Evolutionary conservation across 2,329 filamentous ascomycete species (phyloP).

Genomic region (Neoarthrinium moseri): DNA sequence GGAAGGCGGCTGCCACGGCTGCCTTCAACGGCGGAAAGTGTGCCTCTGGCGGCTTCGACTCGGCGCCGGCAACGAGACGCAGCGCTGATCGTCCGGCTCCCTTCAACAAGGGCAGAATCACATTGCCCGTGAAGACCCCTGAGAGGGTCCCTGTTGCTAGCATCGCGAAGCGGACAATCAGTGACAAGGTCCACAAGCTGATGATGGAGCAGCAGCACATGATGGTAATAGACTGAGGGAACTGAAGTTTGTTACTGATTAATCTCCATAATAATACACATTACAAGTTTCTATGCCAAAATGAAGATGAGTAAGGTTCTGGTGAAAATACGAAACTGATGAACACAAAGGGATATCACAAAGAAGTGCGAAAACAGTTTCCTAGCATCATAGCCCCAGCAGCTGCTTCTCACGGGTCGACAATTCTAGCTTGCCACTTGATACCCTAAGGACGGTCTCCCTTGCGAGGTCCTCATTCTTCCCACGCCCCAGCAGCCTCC

Average conservation of each 20-base stretch:
- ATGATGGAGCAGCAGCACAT: slow-evolving; percentile 14
- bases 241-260: background rate
- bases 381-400: background rate
- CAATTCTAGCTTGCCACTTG: slow-evolving; percentile 19
- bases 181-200: background rate
- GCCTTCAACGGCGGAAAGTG: slow-evolving; percentile 41
- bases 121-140: background rate
- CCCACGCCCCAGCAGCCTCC: slow-evolving; percentile 32
- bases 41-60: slow-evolving; percentile 32
- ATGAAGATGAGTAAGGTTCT: background rate
- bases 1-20: slow-evolving; percentile 41
- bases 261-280: slow-evolving; percentile 7
- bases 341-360: too few relatives aligned
- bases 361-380: background rate
- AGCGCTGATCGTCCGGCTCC: slow-evolving; percentile 10
- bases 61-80: slow-evolving; percentile 9
- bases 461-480: slow-evolving; percentile 25
- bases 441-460: slow-evolving; percentile 30
- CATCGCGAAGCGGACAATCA: background rate
- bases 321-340: background rate
- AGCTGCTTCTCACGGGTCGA: slow-evolving; percentile 22
- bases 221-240: slow-evolving; percentile 26
- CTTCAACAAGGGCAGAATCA: background rate
- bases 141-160: background rate
- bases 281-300: too few relatives aligned